Percentiles rank a stretch among this genome's conserved stretches.
phyloP scores from a whole-genome alignment of 805 yeast species.

The Hanseniaspora nectarophila region DNA sequence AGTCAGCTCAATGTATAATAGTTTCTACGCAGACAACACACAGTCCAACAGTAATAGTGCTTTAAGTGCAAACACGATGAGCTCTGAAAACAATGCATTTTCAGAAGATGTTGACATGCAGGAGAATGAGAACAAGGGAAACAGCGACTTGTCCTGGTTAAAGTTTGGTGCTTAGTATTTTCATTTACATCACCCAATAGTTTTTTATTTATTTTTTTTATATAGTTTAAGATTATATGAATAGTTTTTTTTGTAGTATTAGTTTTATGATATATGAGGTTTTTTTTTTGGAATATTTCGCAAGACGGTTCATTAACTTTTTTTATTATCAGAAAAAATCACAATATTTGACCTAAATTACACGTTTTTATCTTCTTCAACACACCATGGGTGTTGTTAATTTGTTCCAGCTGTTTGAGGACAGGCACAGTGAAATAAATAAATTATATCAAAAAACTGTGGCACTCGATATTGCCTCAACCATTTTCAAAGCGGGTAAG shows the following conservation, averaged over 20 bases:
- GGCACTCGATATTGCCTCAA: neutral
- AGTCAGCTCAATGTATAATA: constrained; percentile 15
- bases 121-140: constrained; percentile 8
- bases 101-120: neutral
- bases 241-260: no score
- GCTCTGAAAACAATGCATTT: neutral
- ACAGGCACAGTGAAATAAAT: neutral
- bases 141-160: constrained; percentile 29
- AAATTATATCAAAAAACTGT: neutral
- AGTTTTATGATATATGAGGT: no score
- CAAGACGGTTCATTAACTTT: no score
- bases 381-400: neutral
- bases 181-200: neutral
- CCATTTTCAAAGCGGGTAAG: neutral
- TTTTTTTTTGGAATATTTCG: no score
- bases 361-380: no score
- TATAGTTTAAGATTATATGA: no score
- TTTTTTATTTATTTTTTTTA: no score
- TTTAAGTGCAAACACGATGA: neutral
- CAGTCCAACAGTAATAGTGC: neutral
- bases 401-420: neutral
- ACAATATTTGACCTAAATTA: no score
- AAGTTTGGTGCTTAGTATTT: constrained; percentile 26
- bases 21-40: constrained; percentile 7
- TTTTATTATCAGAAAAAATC: no score